Conservation (phyloP, 331 rosid species). For the Erythrophleum ivorense region DNA sequence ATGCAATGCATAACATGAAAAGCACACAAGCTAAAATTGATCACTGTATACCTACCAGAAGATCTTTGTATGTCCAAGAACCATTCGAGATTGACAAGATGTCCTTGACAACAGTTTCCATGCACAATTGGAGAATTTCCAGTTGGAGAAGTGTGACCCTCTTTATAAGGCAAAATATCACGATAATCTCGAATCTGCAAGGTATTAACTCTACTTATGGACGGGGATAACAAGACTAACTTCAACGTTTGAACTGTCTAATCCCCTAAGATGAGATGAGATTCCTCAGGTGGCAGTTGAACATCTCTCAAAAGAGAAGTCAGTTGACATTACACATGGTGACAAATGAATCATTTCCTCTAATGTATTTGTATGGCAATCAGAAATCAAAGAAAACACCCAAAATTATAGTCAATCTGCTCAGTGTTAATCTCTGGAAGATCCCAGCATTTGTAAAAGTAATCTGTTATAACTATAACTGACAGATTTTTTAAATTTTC, state of each 20-base stretch:
- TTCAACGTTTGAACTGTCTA: not conserved
- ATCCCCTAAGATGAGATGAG: slow-evolving; percentile 9
- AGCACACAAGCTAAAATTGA: not conserved
- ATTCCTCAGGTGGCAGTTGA: not conserved
- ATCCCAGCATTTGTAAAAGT: not conserved
- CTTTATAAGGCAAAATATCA: slow-evolving; percentile 28
- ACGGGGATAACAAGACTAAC: slow-evolving; percentile 8
- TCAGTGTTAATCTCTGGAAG: not conserved
- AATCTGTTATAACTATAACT: not conserved
- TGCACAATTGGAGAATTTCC: slow-evolving; percentile 33
- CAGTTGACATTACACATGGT: not conserved
- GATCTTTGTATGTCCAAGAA: slow-evolving; percentile 47
- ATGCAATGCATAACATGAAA: slow-evolving; percentile 21
- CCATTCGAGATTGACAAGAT: slow-evolving; percentile 40
- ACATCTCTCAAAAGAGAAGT: not conserved
- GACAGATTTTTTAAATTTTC: not conserved
- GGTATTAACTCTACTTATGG: not conserved
- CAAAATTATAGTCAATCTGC: not conserved
- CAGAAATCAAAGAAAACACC: not conserved
- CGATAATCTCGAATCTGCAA: slow-evolving; percentile 59
- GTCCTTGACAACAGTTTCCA: slow-evolving; percentile 55
- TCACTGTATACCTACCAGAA: slow-evolving; percentile 42
- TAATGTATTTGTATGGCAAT: not conserved
- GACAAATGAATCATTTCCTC: slow-evolving; percentile 7
- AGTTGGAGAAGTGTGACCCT: not conserved